phyloP scores from a whole-genome alignment of 78 protist genomes.

The Mastigamoeba balamuthi region DNA sequence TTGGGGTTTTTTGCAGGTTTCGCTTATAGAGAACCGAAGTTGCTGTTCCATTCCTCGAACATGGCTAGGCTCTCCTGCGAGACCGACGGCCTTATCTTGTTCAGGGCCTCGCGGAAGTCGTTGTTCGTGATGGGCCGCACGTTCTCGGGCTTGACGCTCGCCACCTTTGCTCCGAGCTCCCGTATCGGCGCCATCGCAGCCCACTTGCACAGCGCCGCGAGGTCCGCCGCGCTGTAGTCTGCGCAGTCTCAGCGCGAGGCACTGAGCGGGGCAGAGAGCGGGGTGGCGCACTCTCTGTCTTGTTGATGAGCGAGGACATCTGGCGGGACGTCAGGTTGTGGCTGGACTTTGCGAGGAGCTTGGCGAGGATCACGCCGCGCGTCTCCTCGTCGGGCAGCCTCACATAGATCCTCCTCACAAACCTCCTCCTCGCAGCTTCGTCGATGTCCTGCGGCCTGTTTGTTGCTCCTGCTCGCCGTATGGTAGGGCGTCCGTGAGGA shows the following conservation, averaged over 20 bases:
- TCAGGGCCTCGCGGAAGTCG: slow-evolving; percentile 18
- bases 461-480: slow-evolving; percentile 51
- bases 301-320: not conserved
- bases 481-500: not conserved
- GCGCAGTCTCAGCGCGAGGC: not conserved
- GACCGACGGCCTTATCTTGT: slow-evolving; percentile 37
- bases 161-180: slow-evolving; percentile 27
- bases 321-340: slow-evolving; percentile 9
- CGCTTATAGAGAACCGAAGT: slow-evolving; percentile 29
- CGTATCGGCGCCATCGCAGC: slow-evolving; percentile 83
- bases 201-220: slow-evolving; percentile 55
- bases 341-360: slow-evolving; percentile 8
- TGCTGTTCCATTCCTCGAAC: slow-evolving; percentile 42
- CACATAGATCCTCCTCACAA: slow-evolving; percentile 64
- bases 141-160: slow-evolving; percentile 1
- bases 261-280: not conserved
- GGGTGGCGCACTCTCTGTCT: not conserved
- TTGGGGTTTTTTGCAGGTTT: too few relatives aligned
- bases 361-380: slow-evolving; percentile 17
- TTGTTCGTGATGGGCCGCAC: not conserved
- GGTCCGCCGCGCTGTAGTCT: slow-evolving; percentile 72
- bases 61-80: slow-evolving; percentile 5
- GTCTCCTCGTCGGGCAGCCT: slow-evolving; percentile 70
- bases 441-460: slow-evolving; percentile 89
- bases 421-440: slow-evolving; percentile 81